Evolutionary conservation across 495 filamentous ascomycete species (phyloP), one percentile per base, ranked within the genome.

Genomic region (Sporormia fimetaria): DNA sequence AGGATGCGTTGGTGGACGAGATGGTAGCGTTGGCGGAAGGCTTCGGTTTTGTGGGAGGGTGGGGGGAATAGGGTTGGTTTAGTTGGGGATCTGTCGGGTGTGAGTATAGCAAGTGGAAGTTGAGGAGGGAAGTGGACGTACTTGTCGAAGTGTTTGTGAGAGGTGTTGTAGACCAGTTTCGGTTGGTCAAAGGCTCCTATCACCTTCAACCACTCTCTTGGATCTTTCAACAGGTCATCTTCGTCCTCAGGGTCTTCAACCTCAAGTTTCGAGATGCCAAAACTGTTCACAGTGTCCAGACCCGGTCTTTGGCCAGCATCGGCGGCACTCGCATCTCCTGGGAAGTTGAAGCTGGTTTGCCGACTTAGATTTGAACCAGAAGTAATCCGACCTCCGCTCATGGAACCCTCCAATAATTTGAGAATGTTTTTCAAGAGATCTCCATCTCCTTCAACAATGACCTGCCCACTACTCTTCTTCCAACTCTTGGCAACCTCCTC

Each of bases 61-160:
- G 76, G 66, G 0, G 90, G 86, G 40, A 96, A 75, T 23, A 95
- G 60, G 0, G 82, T 79, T 11, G 86, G 40, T n/a, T 44, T 40
- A 3, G 29, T 39, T n/a, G 41, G 51, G 6, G 32, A 52, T 38
- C 34, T 51, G 8, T 7, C 26, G 6, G 27, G 1, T 29, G 22
- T 56, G 40, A 53, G 42, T 24, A 2, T n/a, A 2, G 32, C 21
- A 17, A 11, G 10, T 7, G 9, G 1, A 14, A 11, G 22, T n/a
- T n/a, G 5, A 25, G 4, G 6, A 6, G 1, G 28, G 12, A 21
- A 20, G 9, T n/a, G n/a, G 8, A 41, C 57, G 15, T 51, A 78
- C 78, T 60, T 74, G 50, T 95, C 86, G 53, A 98, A 96, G 54
- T 93, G 81, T 56, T 88, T 94, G 65, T 92, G 93, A 15, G 70